Conservation (phyloP, 202 grass and related monocot genomes). For the Cymbopogon flexuosus region DNA sequence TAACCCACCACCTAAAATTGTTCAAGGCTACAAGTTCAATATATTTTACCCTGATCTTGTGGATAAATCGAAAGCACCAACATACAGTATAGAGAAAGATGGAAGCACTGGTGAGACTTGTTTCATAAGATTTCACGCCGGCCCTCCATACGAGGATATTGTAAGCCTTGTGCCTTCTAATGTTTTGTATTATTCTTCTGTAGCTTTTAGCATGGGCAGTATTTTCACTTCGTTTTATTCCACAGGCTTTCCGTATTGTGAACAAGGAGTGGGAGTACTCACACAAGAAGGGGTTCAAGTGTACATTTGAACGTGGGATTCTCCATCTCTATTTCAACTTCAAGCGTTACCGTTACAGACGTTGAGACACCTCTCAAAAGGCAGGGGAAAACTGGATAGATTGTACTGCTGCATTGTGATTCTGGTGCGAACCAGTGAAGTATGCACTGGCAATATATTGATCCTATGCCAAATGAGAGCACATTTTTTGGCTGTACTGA, state of each 20-base stretch:
- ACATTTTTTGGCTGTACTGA: neutral
- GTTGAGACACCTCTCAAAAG: constrained; percentile 18
- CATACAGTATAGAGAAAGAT: constrained; percentile 87
- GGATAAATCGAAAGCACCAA: constrained; percentile 84
- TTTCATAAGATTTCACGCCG: constrained; percentile 79
- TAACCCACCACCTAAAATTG: constrained; percentile 89
- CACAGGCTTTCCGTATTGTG: constrained; percentile 79
- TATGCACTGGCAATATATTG: neutral
- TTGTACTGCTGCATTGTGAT: neutral
- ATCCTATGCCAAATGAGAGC: neutral
- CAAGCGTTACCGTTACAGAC: constrained; percentile 84
- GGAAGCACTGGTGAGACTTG: constrained; percentile 83
- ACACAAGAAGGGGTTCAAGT: constrained; percentile 98
- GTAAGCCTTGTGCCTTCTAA: constrained; percentile 38
- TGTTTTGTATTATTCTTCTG: constrained; percentile 14
- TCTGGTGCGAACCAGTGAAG: neutral
- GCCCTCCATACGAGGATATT: constrained; percentile 94
- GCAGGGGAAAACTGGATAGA: neutral
- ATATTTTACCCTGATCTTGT: constrained; percentile 98
- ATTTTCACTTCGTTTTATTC: neutral
- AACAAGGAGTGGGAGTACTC: constrained; percentile 99
- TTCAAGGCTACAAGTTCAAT: constrained; percentile 99
- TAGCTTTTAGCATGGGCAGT: neutral
- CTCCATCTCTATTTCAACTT: constrained; percentile 98
- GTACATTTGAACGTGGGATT: constrained; percentile 96